phyloP scores from a whole-genome alignment of 2,329 filamentous ascomycete species.

The Talaromyces sp. region DNA sequence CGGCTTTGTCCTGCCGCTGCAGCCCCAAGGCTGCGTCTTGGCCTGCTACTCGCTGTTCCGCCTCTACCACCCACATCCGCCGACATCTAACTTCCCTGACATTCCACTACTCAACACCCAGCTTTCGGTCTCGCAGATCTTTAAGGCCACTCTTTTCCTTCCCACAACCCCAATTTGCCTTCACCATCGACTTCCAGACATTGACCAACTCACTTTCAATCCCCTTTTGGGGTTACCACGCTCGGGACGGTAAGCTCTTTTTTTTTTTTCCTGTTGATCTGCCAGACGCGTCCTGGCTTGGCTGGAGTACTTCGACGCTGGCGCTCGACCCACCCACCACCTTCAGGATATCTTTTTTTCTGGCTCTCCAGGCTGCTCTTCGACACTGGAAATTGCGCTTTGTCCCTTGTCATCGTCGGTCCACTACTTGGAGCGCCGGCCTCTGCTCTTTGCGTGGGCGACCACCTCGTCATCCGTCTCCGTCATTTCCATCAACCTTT shows the following conservation, averaged over 20 bases:
- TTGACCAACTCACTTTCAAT: slow-evolving; percentile 8
- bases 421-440: slow-evolving; percentile 17
- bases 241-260: slow-evolving; percentile 52
- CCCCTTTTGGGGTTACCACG: slow-evolving; percentile 43
- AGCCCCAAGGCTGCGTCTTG: slow-evolving; percentile 10
- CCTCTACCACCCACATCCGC: slow-evolving; percentile 15
- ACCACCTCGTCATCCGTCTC: slow-evolving; percentile 18
- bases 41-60: slow-evolving; percentile 18
- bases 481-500: slow-evolving; percentile 30
- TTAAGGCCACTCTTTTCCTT: slow-evolving; percentile 22
- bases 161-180: slow-evolving; percentile 18
- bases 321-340: slow-evolving; percentile 30
- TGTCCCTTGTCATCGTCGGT: slow-evolving; percentile 15
- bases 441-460: slow-evolving; percentile 8
- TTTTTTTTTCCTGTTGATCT: slow-evolving; percentile 25
- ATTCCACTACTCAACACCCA: slow-evolving; percentile 19
- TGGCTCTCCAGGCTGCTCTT: slow-evolving; percentile 14
- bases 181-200: slow-evolving; percentile 19
- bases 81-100: slow-evolving; percentile 27
- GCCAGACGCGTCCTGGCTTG: slow-evolving; percentile 25
- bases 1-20: slow-evolving; percentile 3
- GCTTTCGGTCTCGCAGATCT: slow-evolving; percentile 23
- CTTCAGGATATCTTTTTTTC: slow-evolving; percentile 18
- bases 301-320: slow-evolving; percentile 34
- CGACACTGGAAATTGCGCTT: slow-evolving; percentile 11